Evolutionary conservation across 108 stramenopile species (phyloP).

Genomic region (Cafeteria roenbergensis): DNA sequence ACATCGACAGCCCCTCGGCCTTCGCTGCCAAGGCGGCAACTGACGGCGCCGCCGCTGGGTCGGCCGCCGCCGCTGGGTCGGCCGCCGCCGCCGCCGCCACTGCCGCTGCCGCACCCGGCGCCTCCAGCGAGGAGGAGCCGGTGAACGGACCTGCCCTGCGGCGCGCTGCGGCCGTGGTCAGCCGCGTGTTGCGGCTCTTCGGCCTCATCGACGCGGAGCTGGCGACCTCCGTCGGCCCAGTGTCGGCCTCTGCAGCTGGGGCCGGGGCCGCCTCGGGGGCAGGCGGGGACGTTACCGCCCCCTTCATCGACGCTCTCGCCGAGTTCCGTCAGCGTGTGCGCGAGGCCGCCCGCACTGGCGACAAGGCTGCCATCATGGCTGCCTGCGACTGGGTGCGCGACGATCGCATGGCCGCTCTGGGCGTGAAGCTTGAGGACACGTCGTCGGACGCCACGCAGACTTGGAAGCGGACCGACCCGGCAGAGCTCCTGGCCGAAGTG

Average conservation of each 20-base stretch:
- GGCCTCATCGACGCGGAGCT: conserved; percentile 62
- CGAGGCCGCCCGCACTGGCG: conserved; percentile 43
- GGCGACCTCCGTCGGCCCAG: conserved; percentile 39
- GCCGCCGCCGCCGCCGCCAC: no score
- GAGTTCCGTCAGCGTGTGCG: conserved; percentile 66
- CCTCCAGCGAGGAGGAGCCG: no score
- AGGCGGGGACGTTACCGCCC: conserved; percentile 43
- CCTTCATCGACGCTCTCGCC: conserved; percentile 65
- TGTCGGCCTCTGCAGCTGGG: no score
- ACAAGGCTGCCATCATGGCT: conserved; percentile 41
- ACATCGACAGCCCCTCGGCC: no score
- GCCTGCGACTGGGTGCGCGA: conserved; percentile 76
- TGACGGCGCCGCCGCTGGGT: no score
- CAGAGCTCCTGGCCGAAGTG: conserved; percentile 54
- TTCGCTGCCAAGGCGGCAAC: no score
- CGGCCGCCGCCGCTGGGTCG: no score
- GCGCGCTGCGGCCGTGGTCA: conserved; percentile 66
- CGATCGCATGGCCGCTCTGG: conserved; percentile 60
- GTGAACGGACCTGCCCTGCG: no score
- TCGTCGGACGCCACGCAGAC: conserved; percentile 28
- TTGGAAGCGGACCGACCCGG: conserved; percentile 83
- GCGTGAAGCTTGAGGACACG: conserved; percentile 78
- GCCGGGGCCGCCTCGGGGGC: conserved; percentile 27
- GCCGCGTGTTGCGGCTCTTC: conserved; percentile 67
- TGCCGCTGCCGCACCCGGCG: no score